Conservation (phyloP, 805 yeast species). For the Lipomyces starkeyi region DNA sequence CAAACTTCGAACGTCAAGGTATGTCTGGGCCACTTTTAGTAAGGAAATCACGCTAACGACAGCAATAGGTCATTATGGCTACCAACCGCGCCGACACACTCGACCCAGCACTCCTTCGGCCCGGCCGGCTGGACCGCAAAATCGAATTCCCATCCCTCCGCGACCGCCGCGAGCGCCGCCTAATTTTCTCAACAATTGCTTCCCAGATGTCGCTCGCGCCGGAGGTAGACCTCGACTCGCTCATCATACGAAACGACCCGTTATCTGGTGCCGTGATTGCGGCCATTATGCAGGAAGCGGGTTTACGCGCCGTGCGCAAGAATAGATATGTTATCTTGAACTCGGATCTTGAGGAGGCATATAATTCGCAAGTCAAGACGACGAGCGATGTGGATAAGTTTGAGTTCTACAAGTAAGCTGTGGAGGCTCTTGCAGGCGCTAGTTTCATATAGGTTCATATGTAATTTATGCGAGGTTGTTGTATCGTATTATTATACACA, state of each 20-base stretch:
- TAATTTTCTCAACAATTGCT: conserved; percentile 94
- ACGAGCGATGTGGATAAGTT: conserved; percentile 96
- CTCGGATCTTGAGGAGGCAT: conserved; percentile 96
- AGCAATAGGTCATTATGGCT: conserved; percentile 78
- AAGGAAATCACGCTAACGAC: neutral
- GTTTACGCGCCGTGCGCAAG: conserved; percentile 96
- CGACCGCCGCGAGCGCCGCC: conserved; percentile 97
- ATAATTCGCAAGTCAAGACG: conserved; percentile 93
- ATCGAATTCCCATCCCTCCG: conserved; percentile 96
- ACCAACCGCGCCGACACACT: conserved; percentile 99
- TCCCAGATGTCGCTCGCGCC: conserved; percentile 98
- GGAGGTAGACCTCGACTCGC: conserved; percentile 93
- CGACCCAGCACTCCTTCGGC: conserved; percentile 97
- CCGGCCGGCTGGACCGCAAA: conserved; percentile 97
- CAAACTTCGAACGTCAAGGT: conserved; percentile 87
- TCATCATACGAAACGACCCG: conserved; percentile 95
- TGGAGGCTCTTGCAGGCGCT: neutral
- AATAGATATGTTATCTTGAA: conserved; percentile 96
- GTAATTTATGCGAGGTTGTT: neutral
- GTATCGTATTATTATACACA: neutral
- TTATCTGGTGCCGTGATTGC: conserved; percentile 95
- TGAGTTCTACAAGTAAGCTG: conserved; percentile 85
- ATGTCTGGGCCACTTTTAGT: conserved; percentile 44
- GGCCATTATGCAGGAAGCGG: conserved; percentile 99
- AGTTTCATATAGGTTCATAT: neutral